These are phyloP conservation scores for Aechmea fasciata DNA, from an alignment of 176 grass and related monocot genomes.

Conservation along the genomic window DNA sequence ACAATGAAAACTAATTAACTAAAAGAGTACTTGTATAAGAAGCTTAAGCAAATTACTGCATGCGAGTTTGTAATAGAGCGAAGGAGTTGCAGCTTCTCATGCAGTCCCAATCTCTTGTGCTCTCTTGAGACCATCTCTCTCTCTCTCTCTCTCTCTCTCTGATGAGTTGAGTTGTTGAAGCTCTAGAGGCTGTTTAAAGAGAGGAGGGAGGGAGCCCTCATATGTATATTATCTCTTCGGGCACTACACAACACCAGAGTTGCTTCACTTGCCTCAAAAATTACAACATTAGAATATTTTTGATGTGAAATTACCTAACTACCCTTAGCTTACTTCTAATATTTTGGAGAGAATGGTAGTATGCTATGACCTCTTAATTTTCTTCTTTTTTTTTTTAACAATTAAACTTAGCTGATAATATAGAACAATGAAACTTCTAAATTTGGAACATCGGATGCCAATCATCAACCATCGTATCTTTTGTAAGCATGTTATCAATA, in stretches of 20 bases:
- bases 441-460: too few relatives aligned
- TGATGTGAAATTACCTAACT: not conserved
- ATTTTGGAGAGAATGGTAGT: not conserved
- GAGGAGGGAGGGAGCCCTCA: not conserved
- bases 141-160: slow-evolving; percentile 6
- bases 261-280: slow-evolving; percentile 11
- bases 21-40: not conserved
- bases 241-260: slow-evolving; percentile 1
- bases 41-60: slow-evolving; percentile 18
- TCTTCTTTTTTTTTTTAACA: not conserved
- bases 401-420: not conserved
- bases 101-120: slow-evolving; percentile 14
- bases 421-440: too few relatives aligned
- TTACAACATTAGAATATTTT: not conserved
- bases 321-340: not conserved
- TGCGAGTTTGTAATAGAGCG: slow-evolving; percentile 16
- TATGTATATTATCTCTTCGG: not conserved
- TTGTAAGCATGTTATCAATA: too few relatives aligned
- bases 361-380: not conserved
- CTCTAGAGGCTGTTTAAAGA: slow-evolving; percentile 4
- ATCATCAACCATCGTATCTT: too few relatives aligned
- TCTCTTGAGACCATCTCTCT: slow-evolving; percentile 18
- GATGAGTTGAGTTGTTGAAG: not conserved
- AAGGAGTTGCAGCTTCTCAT: slow-evolving; percentile 27
- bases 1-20: too few relatives aligned